Evolutionary conservation across 148 eudicot genomes (phyloP), one percentile per base, ranked within the genome.

Genomic region (Selenicereus undatus): DNA sequence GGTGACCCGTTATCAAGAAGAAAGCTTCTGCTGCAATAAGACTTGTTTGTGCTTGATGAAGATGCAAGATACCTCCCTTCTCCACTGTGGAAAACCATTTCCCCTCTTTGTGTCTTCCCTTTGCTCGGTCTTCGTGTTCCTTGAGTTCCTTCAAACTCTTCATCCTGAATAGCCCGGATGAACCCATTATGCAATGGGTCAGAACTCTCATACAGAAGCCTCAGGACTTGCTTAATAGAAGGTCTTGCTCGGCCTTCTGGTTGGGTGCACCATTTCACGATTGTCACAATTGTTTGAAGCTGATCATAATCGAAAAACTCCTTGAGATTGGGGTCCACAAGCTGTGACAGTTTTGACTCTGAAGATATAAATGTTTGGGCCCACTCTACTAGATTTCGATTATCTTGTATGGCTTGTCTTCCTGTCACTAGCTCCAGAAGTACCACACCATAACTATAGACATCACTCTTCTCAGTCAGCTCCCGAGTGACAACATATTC

Each of bases 401-500:
- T 89, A 58, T 92, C 94, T 83, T 97, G 97, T 81, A 97, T 85
- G 36, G 92, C 99, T 80, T 78, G 88, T 86, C 94, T 87, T 72
- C 88, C 92, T 4, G 97, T 94, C 42, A 96, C 81, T 17, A 97
- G 81, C 82, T 97, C 99, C 69, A 97, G 82, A 3, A 97, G 83
- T 26, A 97, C 93, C 43, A 97, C 95, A 26, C 99, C 99, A 18
- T 94, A 97, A 81, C 99, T 94, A 73, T 97, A 97, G 13, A 97
- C 88, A 24, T 97, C 99, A 56, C 99, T 97, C 87, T 97, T 97
- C 45, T 97, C 99, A 0, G 99, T 92, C 65, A 97, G 92, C 84
- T 97, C 97, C 76, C 83, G 93, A 48, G 93, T 92, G 79, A 90
- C 83, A 43, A 89, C 90, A 74, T 97, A 97, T 85, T 96, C 99